These are phyloP conservation scores for Boechera divaricarpa DNA, from an alignment of 345 rosid genomes.

Conservation along the genomic window DNA sequence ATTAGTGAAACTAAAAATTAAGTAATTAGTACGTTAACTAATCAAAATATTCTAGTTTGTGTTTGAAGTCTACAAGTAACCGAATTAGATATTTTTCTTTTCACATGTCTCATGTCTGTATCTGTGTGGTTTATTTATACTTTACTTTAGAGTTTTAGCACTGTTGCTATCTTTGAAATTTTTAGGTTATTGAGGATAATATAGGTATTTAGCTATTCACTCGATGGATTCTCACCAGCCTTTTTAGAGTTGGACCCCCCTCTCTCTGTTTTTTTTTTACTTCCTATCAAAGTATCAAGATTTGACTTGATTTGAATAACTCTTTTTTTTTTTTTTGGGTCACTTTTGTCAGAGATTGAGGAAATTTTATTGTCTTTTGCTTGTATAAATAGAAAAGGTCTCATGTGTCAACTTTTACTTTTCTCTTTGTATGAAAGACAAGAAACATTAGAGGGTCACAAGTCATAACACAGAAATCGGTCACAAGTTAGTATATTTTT, in stretches of 20 bases:
- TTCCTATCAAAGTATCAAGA: conserved; percentile 28
- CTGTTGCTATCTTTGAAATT: conserved; percentile 16
- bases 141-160: not conserved
- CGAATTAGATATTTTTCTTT: conserved; percentile 13
- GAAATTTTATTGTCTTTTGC: conserved; percentile 34
- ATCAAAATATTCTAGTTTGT: conserved; percentile 15
- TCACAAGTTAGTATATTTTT: not conserved
- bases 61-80: conserved; percentile 27
- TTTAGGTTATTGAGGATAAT: conserved; percentile 1
- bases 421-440: conserved; percentile 27
- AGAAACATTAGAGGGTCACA: conserved; percentile 6
- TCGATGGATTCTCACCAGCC: not conserved
- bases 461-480: not conserved
- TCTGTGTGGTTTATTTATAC: not conserved
- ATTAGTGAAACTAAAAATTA: conserved; percentile 28
- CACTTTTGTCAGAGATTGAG: conserved; percentile 11
- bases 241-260: conserved; percentile 10
- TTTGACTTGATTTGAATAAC: conserved; percentile 32
- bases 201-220: conserved; percentile 5
- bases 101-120: conserved; percentile 7
- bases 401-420: conserved; percentile 36
- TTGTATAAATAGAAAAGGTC: conserved; percentile 40
- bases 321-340: not conserved
- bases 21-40: conserved; percentile 21
- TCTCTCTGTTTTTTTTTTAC: not conserved